These are phyloP conservation scores for Tylopilus intermedius DNA, from an alignment of 768 basidiomycete species.

Conservation along the genomic window DNA sequence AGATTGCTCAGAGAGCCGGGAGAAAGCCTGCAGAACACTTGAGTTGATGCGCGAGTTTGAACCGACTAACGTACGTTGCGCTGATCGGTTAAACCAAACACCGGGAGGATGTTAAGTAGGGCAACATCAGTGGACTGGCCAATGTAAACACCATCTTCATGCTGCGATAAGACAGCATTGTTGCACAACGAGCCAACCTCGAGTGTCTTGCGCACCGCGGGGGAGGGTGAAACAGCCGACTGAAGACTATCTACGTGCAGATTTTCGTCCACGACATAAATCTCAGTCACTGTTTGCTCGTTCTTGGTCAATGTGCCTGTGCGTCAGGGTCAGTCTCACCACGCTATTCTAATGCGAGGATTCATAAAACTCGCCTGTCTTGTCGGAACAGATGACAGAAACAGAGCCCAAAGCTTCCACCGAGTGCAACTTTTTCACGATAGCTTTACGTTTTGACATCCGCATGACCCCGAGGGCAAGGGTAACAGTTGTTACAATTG, in stretches of 20 bases:
- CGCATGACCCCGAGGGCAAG: conserved; percentile 89
- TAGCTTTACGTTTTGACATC: conserved; percentile 93
- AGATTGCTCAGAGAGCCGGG: conserved; percentile 70
- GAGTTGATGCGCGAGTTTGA: background rate
- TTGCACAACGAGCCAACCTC: conserved; percentile 89
- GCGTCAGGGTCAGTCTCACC: conserved; percentile 1
- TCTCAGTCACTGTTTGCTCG: conserved; percentile 89
- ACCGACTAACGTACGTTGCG: conserved; percentile 49
- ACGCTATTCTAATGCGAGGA: background rate
- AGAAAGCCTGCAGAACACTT: conserved; percentile 48
- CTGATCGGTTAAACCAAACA: conserved; percentile 65
- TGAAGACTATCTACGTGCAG: conserved; percentile 53
- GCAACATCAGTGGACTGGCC: conserved; percentile 96
- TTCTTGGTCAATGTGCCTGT: conserved; percentile 89
- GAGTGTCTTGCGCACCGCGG: conserved; percentile 68
- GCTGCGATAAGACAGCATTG: conserved; percentile 62
- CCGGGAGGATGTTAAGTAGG: conserved; percentile 68
- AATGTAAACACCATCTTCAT: conserved; percentile 67
- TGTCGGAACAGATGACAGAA: conserved; percentile 97
- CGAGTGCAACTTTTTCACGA: conserved; percentile 94
- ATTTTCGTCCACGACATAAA: conserved; percentile 83
- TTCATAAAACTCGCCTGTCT: conserved; percentile 60
- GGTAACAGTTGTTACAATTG: conserved; percentile 96
- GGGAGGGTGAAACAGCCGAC: conserved; percentile 44
- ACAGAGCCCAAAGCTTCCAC: conserved; percentile 93